Evolutionary conservation across 768 basidiomycete genomes (phyloP).

Genomic region (Mycena rosella): DNA sequence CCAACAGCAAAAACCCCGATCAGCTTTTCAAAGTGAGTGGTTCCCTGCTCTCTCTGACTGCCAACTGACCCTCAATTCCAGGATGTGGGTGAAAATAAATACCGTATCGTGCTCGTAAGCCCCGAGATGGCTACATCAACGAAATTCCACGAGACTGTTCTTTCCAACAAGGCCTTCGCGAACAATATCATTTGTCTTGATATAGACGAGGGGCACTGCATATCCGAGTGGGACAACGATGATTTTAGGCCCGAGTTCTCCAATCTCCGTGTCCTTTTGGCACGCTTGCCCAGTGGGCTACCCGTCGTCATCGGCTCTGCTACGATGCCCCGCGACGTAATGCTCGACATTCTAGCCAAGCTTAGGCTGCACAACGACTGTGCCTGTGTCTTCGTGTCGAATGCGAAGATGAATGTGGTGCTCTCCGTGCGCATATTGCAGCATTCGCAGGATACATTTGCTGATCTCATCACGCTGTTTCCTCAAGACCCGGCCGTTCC

Average conservation of each 20-base stretch:
- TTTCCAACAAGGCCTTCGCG: not conserved
- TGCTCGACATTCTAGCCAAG: constrained; percentile 7
- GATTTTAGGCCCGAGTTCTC: constrained; percentile 20
- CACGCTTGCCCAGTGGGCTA: constrained; percentile 11
- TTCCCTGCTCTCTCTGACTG: not conserved
- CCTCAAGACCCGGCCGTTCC: not conserved
- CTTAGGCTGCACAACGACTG: constrained; percentile 1
- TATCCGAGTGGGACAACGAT: constrained; percentile 36
- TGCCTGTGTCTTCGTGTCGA: constrained; percentile 10
- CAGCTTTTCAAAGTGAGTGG: not conserved
- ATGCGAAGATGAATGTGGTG: constrained; percentile 23
- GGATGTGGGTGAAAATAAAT: constrained; percentile 23
- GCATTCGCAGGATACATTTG: constrained; percentile 15
- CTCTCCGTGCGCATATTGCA: constrained; percentile 28
- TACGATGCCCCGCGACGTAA: constrained; percentile 20
- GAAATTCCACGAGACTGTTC: constrained; percentile 16
- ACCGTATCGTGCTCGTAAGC: constrained; percentile 27
- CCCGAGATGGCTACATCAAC: constrained; percentile 24
- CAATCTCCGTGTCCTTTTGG: constrained; percentile 5
- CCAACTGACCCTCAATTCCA: not conserved
- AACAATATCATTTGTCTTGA: constrained; percentile 16
- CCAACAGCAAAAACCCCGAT: not conserved
- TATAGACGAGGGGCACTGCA: constrained; percentile 39
- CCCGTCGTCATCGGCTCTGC: constrained; percentile 8
- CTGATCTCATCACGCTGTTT: constrained; percentile 18